phyloP scores from a whole-genome alignment of 345 rosid genomes.

The Syzygium jambos region DNA sequence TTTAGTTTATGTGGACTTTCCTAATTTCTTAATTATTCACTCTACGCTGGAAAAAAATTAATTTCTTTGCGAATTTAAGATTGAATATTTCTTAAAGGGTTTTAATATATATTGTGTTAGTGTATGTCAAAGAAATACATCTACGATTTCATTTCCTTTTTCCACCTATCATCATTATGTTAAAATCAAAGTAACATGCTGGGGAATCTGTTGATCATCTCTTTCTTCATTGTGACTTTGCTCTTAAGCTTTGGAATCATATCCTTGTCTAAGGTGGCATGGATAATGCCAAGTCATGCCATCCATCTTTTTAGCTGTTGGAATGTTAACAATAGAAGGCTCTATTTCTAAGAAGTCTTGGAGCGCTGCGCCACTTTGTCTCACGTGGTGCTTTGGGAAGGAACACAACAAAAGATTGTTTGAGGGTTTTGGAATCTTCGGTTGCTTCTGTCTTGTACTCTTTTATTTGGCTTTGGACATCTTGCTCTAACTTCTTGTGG shows the following conservation, averaged over 20 bases:
- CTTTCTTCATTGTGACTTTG: neutral
- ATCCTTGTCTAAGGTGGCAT: neutral
- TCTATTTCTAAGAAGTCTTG: neutral
- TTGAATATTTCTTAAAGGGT: neutral
- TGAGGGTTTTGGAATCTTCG: neutral
- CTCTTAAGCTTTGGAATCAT: neutral
- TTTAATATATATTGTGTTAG: neutral
- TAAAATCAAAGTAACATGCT: neutral
- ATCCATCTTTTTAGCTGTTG: neutral
- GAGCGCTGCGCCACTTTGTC: neutral
- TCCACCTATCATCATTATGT: neutral
- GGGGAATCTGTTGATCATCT: neutral
- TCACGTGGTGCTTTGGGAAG: neutral
- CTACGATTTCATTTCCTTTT: neutral
- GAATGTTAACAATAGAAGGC: neutral
- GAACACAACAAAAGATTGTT: neutral
- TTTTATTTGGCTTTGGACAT: neutral
- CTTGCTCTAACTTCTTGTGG: neutral
- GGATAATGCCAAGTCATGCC: neutral
- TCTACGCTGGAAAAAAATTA: neutral
- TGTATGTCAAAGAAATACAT: neutral
- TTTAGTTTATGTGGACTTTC: neutral
- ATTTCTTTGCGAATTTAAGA: neutral
- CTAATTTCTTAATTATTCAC: neutral
- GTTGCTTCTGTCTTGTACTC: neutral